phyloP scores from a whole-genome alignment of 1,284 basidiomycete genomes.

The Exobasidium rhododendri region DNA sequence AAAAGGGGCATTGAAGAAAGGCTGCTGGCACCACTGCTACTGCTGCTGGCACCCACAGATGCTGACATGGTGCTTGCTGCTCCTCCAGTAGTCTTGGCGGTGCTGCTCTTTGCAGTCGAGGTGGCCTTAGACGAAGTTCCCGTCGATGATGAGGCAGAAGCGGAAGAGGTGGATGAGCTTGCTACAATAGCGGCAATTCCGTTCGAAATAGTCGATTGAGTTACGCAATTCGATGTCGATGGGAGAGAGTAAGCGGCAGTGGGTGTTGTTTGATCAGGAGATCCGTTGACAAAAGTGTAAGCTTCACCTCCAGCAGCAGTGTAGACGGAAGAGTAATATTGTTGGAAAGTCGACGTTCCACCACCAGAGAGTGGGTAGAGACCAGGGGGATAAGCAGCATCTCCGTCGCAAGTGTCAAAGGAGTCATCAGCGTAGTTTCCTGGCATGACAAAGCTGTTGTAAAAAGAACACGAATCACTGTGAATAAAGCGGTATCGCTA shows the following conservation, averaged over 20 bases:
- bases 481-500: no score
- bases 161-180: constrained; percentile 18
- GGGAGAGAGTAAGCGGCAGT: constrained; percentile 50
- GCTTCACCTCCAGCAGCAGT: constrained; percentile 25
- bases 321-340: constrained; percentile 46
- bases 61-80: no score
- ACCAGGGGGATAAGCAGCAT: constrained; percentile 54
- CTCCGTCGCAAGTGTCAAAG: constrained; percentile 53
- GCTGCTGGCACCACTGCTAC: not conserved
- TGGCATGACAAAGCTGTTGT: constrained; percentile 57
- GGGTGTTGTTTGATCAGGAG: constrained; percentile 40
- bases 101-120: constrained; percentile 4
- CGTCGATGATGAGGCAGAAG: not conserved
- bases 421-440: constrained; percentile 44
- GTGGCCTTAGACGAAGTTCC: not conserved
- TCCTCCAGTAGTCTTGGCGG: constrained; percentile 4
- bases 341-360: constrained; percentile 47
- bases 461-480: no score
- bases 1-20: not conserved
- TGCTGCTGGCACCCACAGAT: not conserved
- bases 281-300: constrained; percentile 49
- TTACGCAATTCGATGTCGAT: constrained; percentile 41
- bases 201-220: constrained; percentile 37
- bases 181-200: constrained; percentile 40
- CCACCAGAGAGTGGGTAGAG: constrained; percentile 41